Evolutionary conservation across 2,329 filamentous ascomycete species (phyloP).

Genomic region (Fusarium napiforme): DNA sequence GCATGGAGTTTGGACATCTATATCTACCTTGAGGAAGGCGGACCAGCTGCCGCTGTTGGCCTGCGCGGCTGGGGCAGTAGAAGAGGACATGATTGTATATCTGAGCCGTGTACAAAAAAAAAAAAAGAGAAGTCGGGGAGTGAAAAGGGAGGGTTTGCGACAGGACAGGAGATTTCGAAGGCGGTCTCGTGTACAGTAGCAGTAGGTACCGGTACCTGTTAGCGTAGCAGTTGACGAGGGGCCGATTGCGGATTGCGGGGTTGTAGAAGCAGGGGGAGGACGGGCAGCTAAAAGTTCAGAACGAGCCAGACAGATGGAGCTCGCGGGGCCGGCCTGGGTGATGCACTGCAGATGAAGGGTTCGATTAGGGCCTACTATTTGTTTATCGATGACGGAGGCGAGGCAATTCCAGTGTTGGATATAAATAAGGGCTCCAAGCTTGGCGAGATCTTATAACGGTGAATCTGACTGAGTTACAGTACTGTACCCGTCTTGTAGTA

Average conservation of each 20-base stretch:
- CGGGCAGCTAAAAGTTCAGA: conserved; percentile 18
- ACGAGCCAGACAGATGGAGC: conserved; percentile 6
- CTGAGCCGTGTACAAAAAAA: conserved; percentile 9
- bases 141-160: conserved; percentile 22
- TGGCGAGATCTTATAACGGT: not conserved
- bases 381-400: not conserved
- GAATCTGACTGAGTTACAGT: not conserved
- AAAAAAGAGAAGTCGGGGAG: not conserved
- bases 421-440: not conserved
- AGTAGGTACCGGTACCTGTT: not conserved
- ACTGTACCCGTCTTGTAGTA: not conserved
- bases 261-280: conserved; percentile 27
- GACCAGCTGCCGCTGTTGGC: conserved; percentile 61
- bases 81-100: conserved; percentile 47
- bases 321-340: conserved; percentile 23
- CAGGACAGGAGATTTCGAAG: conserved; percentile 21
- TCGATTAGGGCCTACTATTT: not conserved
- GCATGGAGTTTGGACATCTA: conserved; percentile 40
- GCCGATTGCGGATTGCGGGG: conserved; percentile 44
- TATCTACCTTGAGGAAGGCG: conserved; percentile 62
- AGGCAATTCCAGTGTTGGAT: not conserved
- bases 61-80: conserved; percentile 47
- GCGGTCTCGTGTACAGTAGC: conserved; percentile 29
- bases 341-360: conserved; percentile 3
- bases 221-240: conserved; percentile 30